A percentile compares a stretch with the other conserved stretches of the same genome.
These are phyloP conservation scores for Bothriochloa decipiens DNA, from an alignment of 176 grass and related monocot genomes.

Conservation along the genomic window DNA sequence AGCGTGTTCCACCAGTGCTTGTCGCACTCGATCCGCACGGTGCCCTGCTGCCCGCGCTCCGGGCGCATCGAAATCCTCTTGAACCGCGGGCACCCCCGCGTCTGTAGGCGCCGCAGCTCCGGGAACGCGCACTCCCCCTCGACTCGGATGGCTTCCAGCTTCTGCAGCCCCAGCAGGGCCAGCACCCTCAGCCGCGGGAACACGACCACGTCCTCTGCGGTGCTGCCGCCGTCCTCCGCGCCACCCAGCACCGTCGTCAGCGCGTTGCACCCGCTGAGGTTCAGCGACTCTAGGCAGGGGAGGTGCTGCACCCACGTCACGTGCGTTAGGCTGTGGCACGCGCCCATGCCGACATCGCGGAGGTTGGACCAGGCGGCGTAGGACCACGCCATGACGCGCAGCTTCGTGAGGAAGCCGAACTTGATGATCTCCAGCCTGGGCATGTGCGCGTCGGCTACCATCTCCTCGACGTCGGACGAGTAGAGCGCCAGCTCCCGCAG, in stretches of 20 bases:
- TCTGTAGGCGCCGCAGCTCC: slow-evolving; percentile 54
- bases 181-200: slow-evolving; percentile 53
- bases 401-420: slow-evolving; percentile 51
- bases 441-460: slow-evolving; percentile 40
- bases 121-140: slow-evolving; percentile 47
- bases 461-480: slow-evolving; percentile 52
- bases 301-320: slow-evolving; percentile 60
- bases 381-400: slow-evolving; percentile 49
- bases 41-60: slow-evolving; percentile 44
- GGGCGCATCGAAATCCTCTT: slow-evolving; percentile 45
- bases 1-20: slow-evolving; percentile 58
- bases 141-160: slow-evolving; percentile 45
- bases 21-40: slow-evolving; percentile 58
- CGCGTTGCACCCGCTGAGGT: slow-evolving; percentile 64
- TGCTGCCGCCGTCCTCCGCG: slow-evolving; percentile 36
- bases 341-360: slow-evolving; percentile 57
- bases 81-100: slow-evolving; percentile 53
- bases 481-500: slow-evolving; percentile 47
- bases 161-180: slow-evolving; percentile 53
- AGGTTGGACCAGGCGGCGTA: slow-evolving; percentile 40
- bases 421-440: slow-evolving; percentile 53
- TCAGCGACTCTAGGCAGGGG: slow-evolving; percentile 52
- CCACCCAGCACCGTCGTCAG: slow-evolving; percentile 42
- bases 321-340: slow-evolving; percentile 57
- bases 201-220: slow-evolving; percentile 37